phyloP scores from a whole-genome alignment of 116 monocot species.

The Thalassia testudinum region DNA sequence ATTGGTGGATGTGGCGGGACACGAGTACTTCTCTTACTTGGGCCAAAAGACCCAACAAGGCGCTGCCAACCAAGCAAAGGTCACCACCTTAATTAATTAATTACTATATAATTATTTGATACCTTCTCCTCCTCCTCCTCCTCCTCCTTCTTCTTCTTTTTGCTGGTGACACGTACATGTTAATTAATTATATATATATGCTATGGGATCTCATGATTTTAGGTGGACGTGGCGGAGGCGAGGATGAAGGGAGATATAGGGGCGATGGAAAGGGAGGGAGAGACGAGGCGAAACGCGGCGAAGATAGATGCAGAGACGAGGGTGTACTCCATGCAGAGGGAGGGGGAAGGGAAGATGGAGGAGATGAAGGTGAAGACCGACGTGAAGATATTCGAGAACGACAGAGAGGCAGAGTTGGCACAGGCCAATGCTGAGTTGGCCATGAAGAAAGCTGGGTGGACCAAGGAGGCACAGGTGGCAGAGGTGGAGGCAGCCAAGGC shows the following conservation, averaged over 20 bases:
- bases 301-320: slow-evolving; percentile 78
- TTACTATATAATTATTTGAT: too few species aligned
- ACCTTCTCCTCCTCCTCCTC: too few species aligned
- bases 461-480: slow-evolving; percentile 37
- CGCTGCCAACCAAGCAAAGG: slow-evolving; percentile 59
- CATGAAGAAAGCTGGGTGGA: slow-evolving; percentile 62
- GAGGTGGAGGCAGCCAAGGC: slow-evolving; percentile 73
- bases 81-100: too few species aligned
- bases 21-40: slow-evolving; percentile 78
- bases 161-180: too few species aligned
- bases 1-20: slow-evolving; percentile 51
- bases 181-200: too few species aligned
- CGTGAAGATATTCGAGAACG: slow-evolving; percentile 58
- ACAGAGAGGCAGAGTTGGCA: slow-evolving; percentile 61
- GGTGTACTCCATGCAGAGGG: slow-evolving; percentile 41
- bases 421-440: slow-evolving; percentile 52
- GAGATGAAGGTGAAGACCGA: slow-evolving; percentile 53
- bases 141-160: too few species aligned
- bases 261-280: slow-evolving; percentile 42
- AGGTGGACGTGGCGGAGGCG: slow-evolving; percentile 49
- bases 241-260: slow-evolving; percentile 69
- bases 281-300: slow-evolving; percentile 46
- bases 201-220: too few species aligned
- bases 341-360: slow-evolving; percentile 57
- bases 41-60: slow-evolving; percentile 74